These are phyloP conservation scores for Exophiala viscosa DNA, from an alignment of 2,329 filamentous ascomycete genomes.

Conservation along the genomic window DNA sequence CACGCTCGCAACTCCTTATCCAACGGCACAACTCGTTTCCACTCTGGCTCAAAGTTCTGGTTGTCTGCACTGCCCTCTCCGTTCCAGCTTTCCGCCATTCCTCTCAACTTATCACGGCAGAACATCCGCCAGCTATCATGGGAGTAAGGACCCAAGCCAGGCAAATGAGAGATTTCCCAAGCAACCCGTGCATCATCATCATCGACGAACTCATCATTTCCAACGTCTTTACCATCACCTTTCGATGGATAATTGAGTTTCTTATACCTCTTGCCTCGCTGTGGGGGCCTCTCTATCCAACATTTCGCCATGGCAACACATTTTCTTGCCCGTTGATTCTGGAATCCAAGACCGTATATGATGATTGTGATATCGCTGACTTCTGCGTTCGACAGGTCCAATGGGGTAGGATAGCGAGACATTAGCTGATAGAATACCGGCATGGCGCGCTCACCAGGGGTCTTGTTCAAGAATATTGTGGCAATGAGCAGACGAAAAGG, in stretches of 20 bases:
- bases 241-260: slow-evolving; percentile 54
- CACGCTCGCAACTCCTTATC: slow-evolving; percentile 85
- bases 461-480: slow-evolving; percentile 80
- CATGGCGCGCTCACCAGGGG: slow-evolving; percentile 68
- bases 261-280: slow-evolving; percentile 54
- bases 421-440: slow-evolving; percentile 71
- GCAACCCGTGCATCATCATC: slow-evolving; percentile 51
- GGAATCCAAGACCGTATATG: slow-evolving; percentile 69
- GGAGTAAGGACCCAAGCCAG: slow-evolving; percentile 72
- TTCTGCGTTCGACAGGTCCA: slow-evolving; percentile 57
- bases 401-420: slow-evolving; percentile 63
- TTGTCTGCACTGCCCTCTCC: slow-evolving; percentile 48
- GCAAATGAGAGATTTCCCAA: slow-evolving; percentile 85
- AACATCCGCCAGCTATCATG: slow-evolving; percentile 93
- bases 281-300: slow-evolving; percentile 65
- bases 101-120: slow-evolving; percentile 73
- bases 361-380: slow-evolving; percentile 56
- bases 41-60: slow-evolving; percentile 69
- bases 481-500: slow-evolving; percentile 79
- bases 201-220: slow-evolving; percentile 45
- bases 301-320: slow-evolving; percentile 67
- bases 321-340: slow-evolving; percentile 61
- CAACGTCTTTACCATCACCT: slow-evolving; percentile 49
- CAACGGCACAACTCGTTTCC: slow-evolving; percentile 76
- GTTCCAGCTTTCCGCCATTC: slow-evolving; percentile 62